Evolutionary conservation across 495 filamentous ascomycete genomes (phyloP).

Genomic region (Paragyromitra xinjiangensis): DNA sequence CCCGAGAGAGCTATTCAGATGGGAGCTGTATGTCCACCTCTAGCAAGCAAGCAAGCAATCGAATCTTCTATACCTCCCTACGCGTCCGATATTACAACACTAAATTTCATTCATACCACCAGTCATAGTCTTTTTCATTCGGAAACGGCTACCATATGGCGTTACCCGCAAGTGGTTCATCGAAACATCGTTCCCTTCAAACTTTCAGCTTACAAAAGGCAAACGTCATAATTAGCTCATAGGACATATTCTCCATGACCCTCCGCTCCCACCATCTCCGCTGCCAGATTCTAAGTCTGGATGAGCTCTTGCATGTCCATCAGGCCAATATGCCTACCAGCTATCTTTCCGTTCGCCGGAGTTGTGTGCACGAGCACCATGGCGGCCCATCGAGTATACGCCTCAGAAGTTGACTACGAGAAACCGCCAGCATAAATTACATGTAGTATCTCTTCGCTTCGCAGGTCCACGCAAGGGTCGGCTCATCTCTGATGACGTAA

Average conservation of each 20-base stretch:
- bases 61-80: too few species aligned
- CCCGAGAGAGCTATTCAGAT: too few species aligned
- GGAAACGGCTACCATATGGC: too few species aligned
- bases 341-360: not conserved
- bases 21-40: too few species aligned
- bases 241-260: not conserved
- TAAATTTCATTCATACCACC: too few species aligned
- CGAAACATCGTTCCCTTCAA: not conserved
- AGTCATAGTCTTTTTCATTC: too few species aligned
- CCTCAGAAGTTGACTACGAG: too few species aligned
- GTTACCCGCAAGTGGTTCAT: too few species aligned
- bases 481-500: slow-evolving; percentile 5
- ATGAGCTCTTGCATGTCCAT: not conserved
- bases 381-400: not conserved
- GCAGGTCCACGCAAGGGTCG: not conserved
- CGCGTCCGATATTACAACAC: too few species aligned
- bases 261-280: not conserved
- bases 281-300: not conserved
- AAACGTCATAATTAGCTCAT: not conserved
- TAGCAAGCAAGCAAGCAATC: too few species aligned
- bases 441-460: slow-evolving; percentile 14
- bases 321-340: not conserved
- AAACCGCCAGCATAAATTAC: too few species aligned
- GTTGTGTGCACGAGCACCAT: slow-evolving; percentile 3
- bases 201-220: not conserved